Evolutionary conservation across 2,329 filamentous ascomycete species (phyloP).

Genomic region (Talaromyces atroroseus): DNA sequence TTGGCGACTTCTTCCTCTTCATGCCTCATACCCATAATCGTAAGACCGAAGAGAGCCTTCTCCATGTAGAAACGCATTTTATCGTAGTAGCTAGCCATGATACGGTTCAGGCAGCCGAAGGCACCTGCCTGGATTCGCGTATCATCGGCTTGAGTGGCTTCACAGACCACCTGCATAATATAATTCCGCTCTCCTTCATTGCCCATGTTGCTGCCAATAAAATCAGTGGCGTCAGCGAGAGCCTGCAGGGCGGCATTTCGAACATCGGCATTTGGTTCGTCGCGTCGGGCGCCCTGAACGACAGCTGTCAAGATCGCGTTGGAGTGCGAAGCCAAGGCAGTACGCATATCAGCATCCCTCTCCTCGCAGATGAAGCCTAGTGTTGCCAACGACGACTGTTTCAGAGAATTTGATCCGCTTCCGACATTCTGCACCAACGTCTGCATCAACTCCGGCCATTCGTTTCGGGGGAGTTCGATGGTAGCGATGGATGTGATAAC

Average conservation of each 20-base stretch:
- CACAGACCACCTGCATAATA: slow-evolving; percentile 99
- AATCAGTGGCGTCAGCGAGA: slow-evolving; percentile 92
- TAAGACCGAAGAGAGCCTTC: slow-evolving; percentile 95
- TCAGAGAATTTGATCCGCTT: slow-evolving; percentile 77
- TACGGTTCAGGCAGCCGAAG: slow-evolving; percentile 95
- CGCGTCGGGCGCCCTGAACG: slow-evolving; percentile 93
- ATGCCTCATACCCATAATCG: slow-evolving; percentile 97
- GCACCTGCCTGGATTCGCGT: slow-evolving; percentile 88
- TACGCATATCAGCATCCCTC: slow-evolving; percentile 78
- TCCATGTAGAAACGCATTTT: slow-evolving; percentile 99
- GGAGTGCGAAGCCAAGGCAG: slow-evolving; percentile 76
- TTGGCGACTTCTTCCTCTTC: slow-evolving; percentile 97
- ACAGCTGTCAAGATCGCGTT: slow-evolving; percentile 98
- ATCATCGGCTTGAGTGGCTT: slow-evolving; percentile 92
- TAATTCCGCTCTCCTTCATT: slow-evolving; percentile 99
- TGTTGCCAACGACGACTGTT: slow-evolving; percentile 89
- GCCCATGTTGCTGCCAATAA: slow-evolving; percentile 97
- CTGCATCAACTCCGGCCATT: slow-evolving; percentile 90
- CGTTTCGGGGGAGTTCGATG: slow-evolving; percentile 86
- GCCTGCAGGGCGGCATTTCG: slow-evolving; percentile 89
- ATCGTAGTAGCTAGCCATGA: slow-evolving; percentile 98
- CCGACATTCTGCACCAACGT: slow-evolving; percentile 88
- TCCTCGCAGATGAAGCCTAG: slow-evolving; percentile 98
- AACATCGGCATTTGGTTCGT: slow-evolving; percentile 87
- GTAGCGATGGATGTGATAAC: slow-evolving; percentile 91